Conservation (phyloP, 2,329 filamentous ascomycete species). For the Akanthomyces muscarius region DNA sequence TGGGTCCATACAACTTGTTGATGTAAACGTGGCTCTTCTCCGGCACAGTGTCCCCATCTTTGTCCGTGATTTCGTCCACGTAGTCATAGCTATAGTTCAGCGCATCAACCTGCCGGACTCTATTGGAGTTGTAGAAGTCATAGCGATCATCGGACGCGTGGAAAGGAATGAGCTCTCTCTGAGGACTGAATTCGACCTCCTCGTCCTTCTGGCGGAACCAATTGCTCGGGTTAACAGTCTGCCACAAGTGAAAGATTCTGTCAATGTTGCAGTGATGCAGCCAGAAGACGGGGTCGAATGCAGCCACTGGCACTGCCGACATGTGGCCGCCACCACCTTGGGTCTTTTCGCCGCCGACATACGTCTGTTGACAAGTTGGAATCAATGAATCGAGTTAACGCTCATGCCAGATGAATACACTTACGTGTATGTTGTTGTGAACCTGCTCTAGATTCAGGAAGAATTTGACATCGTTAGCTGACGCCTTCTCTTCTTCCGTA, state of each 20-base stretch:
- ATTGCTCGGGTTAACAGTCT: not conserved
- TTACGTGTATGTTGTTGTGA: not conserved
- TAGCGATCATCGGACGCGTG: not conserved
- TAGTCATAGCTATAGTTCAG: conserved; percentile 4
- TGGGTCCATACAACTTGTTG: not conserved
- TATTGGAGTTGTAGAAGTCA: not conserved
- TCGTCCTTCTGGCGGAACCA: not conserved
- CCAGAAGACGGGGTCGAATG: conserved; percentile 63
- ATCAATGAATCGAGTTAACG: too few species aligned
- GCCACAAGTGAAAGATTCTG: not conserved
- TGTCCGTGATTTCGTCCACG: not conserved
- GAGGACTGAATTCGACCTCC: not conserved
- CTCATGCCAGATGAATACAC: not conserved
- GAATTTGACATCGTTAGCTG: not conserved
- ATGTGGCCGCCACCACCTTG: conserved; percentile 44
- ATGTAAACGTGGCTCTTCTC: not conserved
- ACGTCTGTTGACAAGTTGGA: not conserved
- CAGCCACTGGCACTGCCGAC: conserved; percentile 50
- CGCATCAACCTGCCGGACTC: not conserved
- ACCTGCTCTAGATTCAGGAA: conserved; percentile 1
- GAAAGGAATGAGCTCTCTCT: not conserved
- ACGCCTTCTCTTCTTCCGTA: not conserved
- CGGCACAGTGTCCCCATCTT: not conserved
- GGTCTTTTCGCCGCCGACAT: not conserved
- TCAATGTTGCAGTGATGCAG: conserved; percentile 47